A percentile compares a stretch with the other conserved stretches of the same genome.
phyloP scores from a whole-genome alignment of 345 rosid genomes.

The Eucalyptus pauciflora region DNA sequence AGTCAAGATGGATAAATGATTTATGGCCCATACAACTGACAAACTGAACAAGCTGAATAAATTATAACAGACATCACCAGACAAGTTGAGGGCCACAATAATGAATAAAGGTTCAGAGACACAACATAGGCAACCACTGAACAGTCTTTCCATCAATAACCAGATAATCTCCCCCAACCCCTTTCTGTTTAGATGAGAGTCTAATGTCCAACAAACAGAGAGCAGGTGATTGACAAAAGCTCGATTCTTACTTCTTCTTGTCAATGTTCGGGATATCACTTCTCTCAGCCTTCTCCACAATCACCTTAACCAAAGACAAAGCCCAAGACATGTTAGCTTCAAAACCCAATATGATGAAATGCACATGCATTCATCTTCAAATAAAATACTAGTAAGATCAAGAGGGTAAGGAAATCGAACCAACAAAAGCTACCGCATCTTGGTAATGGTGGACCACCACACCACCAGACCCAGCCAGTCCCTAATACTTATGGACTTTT shows the following conservation, averaged over 20 bases:
- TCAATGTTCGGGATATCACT: constrained; percentile 93
- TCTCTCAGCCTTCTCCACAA: constrained; percentile 94
- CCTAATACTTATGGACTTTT: neutral
- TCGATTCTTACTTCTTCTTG: constrained; percentile 68
- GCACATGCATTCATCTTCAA: neutral
- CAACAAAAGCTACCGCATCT: neutral
- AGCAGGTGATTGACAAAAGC: neutral
- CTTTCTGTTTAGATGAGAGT: neutral
- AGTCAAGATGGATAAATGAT: neutral
- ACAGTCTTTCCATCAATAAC: neutral
- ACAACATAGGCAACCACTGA: neutral
- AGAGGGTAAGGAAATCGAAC: neutral
- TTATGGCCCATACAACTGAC: neutral
- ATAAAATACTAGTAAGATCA: neutral
- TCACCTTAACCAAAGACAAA: constrained; percentile 35
- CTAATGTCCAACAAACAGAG: neutral
- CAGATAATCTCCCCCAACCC: neutral
- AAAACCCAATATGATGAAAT: neutral
- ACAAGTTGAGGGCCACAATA: neutral
- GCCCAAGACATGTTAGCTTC: neutral
- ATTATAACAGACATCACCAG: neutral
- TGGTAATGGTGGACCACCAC: neutral
- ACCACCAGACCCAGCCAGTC: neutral
- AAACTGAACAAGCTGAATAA: neutral
- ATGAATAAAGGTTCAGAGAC: neutral